Base-by-base conservation (phyloP, 2,329 filamentous ascomycete genomes). In the Pseudogymnoascus sp. region DNA sequence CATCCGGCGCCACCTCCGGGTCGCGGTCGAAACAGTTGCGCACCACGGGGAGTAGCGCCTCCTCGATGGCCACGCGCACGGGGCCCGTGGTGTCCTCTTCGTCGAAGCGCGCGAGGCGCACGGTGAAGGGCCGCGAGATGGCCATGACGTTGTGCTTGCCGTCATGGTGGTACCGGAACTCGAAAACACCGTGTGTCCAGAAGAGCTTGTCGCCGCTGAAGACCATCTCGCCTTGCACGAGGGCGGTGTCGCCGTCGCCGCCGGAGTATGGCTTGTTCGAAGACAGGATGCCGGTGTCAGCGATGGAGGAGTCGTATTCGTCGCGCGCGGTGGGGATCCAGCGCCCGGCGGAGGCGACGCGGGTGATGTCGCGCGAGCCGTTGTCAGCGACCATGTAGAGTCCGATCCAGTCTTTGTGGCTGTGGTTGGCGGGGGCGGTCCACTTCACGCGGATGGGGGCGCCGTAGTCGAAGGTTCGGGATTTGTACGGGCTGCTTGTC, bases 331-430 rank as follows among this genome's bases (percentile, higher is more conserved):
- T 93, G 0, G 93, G 89, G 35, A 91, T 81, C 95, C 95, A 99
- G 63, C 95, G 87, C 38, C 93, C 93, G 62, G 93, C 86, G 1
- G 91, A 96, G 3, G 91, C 86, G 8, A 97, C 85, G 61, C 90
- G 87, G 2, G 95, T 96, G 12, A 88, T 79, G 40, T 96, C 90
- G 41, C 93, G 86, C 6, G 90, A 95, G 6, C 87, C 84, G 72
- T 97, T 99, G 76, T 98, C 93, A 2, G 91, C 92, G 2, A 99
- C 91, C 84, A 93, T 92, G 79, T 98, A 99, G 5, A 99, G 81
- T 3, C 93, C 93, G 61, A 99, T 87, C 95, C 95, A 99, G 75
- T 99, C 95, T 70, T 89, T 89, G 73, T 89, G 92, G 77, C 87
- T 88, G 76, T 98, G 95, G 67, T 92, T 90, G 38, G 86, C 81